Conservation (phyloP, 495 filamentous ascomycete species). For the Penicillium cinerascens region DNA sequence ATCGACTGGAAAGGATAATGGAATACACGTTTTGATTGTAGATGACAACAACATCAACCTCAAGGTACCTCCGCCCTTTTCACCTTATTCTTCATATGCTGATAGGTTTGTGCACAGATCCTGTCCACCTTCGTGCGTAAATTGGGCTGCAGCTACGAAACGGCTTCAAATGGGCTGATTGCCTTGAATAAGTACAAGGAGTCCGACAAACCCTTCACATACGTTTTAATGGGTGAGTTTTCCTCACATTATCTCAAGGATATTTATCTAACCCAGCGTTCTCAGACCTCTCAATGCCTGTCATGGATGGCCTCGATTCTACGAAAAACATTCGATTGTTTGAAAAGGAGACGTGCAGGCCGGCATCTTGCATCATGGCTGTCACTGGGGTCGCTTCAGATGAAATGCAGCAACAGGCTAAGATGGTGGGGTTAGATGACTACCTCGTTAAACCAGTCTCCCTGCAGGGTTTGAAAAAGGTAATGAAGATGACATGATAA, state of each 20-base stretch:
- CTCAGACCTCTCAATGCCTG: slow-evolving; percentile 20
- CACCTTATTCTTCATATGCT: no score
- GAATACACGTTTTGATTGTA: no score
- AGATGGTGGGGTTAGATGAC: slow-evolving; percentile 34
- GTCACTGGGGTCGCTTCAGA: slow-evolving; percentile 36
- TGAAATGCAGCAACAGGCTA: slow-evolving; percentile 28
- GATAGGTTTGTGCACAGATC: slow-evolving; percentile 2
- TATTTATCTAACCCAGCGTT: slow-evolving; percentile 11
- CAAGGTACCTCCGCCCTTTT: no score
- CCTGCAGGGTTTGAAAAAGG: slow-evolving; percentile 25
- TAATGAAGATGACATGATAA: no score
- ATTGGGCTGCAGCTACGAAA: slow-evolving; percentile 40
- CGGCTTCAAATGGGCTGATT: slow-evolving; percentile 52
- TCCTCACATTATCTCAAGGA: background rate
- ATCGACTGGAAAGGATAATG: no score
- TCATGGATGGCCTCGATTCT: slow-evolving; percentile 23
- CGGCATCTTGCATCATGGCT: slow-evolving; percentile 21
- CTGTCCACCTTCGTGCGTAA: slow-evolving; percentile 41
- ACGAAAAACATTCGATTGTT: slow-evolving; percentile 20
- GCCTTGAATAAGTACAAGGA: slow-evolving; percentile 46
- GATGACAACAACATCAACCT: no score
- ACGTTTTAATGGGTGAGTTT: no score
- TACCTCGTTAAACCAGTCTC: slow-evolving; percentile 39
- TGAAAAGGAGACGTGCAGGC: slow-evolving; percentile 13
- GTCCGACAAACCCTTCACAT: no score